phyloP scores from a whole-genome alignment of 1,139 yeast genomes.

The Kodamaea anthophila region DNA sequence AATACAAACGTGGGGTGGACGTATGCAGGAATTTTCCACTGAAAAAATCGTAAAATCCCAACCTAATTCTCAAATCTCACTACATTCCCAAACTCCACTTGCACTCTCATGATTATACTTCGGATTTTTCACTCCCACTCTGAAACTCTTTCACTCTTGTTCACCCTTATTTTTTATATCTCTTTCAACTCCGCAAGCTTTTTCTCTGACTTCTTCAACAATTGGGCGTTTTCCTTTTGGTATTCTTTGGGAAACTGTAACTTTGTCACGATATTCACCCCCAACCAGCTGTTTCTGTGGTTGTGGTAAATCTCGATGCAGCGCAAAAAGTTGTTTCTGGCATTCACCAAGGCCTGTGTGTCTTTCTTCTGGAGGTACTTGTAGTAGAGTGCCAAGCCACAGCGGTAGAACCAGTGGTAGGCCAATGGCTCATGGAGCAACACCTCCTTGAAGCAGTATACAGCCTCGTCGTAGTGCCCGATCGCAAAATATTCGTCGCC shows the following conservation, averaged over 20 bases:
- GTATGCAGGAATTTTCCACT: too few relatives aligned
- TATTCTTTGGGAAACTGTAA: conserved; percentile 13
- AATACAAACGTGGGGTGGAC: too few relatives aligned
- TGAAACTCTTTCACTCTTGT: too few relatives aligned
- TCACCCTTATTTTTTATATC: too few relatives aligned
- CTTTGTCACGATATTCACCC: conserved; percentile 43
- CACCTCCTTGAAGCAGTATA: conserved; percentile 64
- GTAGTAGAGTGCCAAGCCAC: conserved; percentile 37
- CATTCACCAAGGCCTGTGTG: conserved; percentile 22
- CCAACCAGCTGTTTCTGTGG: conserved; percentile 72
- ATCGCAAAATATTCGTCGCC: conserved; percentile 51
- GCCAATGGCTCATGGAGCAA: conserved; percentile 65
- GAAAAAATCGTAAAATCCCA: too few relatives aligned
- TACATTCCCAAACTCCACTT: too few relatives aligned
- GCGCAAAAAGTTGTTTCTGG: conserved; percentile 55
- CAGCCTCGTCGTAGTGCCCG: conserved; percentile 66
- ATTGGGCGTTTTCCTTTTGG: conserved; percentile 18
- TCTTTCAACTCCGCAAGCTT: conserved; percentile 13
- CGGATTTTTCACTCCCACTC: too few relatives aligned
- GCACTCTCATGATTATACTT: too few relatives aligned
- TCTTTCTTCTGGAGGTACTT: conserved; percentile 16
- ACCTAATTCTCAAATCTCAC: too few relatives aligned
- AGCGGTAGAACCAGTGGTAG: conserved; percentile 59
- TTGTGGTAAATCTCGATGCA: conserved; percentile 70
- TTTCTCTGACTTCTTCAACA: conserved; percentile 13